phyloP scores from a whole-genome alignment of 140 eudicot species.

The Anethum foeniculum region DNA sequence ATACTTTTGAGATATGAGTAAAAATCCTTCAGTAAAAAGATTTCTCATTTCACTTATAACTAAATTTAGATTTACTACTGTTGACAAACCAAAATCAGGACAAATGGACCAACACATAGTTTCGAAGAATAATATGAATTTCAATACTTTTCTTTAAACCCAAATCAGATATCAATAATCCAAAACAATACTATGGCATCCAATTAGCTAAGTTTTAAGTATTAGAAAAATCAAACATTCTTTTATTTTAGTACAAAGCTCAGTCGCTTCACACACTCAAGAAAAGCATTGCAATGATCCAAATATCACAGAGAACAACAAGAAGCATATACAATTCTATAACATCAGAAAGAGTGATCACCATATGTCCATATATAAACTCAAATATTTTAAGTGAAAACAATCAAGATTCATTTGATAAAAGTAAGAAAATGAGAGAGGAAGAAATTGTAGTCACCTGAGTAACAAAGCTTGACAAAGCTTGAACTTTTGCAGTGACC shows the following conservation, averaged over 20 bases:
- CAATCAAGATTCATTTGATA: not conserved
- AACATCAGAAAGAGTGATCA: not conserved
- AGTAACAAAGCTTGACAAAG: not conserved
- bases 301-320: not conserved
- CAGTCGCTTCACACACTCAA: not conserved
- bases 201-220: not conserved
- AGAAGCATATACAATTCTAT: not conserved
- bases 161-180: not conserved
- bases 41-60: not conserved
- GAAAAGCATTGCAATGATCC: not conserved
- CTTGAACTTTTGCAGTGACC: not conserved
- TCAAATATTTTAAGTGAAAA: not conserved
- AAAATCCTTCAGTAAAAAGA: not conserved
- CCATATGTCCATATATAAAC: not conserved
- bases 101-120: not conserved
- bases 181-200: not conserved
- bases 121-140: not conserved
- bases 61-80: not conserved
- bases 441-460: not conserved
- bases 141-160: not conserved
- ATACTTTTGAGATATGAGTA: not conserved
- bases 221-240: not conserved
- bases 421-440: not conserved
- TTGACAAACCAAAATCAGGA: not conserved
- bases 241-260: not conserved